Evolutionary conservation across 2,329 filamentous ascomycete species (phyloP).

Genomic region (Ophiostoma ips): DNA sequence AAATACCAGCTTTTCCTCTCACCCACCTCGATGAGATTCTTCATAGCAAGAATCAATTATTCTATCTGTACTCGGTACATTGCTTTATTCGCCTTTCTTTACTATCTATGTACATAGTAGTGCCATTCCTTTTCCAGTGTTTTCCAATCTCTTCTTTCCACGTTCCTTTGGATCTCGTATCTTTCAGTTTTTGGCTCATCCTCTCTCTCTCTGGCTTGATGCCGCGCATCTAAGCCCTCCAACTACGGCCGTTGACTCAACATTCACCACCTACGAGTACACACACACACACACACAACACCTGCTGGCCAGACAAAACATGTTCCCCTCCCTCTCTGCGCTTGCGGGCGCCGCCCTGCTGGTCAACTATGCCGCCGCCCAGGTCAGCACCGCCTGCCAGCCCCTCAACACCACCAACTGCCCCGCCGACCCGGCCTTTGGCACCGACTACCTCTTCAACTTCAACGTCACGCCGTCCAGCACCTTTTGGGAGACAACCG

Average conservation of each 20-base stretch:
- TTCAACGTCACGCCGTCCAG: slow-evolving; percentile 45
- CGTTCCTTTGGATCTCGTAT: too few relatives aligned
- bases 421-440: slow-evolving; percentile 56
- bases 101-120: too few relatives aligned
- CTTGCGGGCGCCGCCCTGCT: not conserved
- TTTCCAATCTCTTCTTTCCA: too few relatives aligned
- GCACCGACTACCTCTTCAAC: slow-evolving; percentile 45
- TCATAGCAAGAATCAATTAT: too few relatives aligned
- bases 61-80: too few relatives aligned
- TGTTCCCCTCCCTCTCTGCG: not conserved
- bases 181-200: too few relatives aligned
- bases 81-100: too few relatives aligned
- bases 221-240: not conserved
- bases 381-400: slow-evolving; percentile 67
- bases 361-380: slow-evolving; percentile 33
- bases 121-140: too few relatives aligned
- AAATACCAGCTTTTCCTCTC: too few relatives aligned
- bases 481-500: slow-evolving; percentile 55
- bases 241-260: not conserved
- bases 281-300: not conserved
- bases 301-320: not conserved
- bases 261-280: not conserved
- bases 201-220: not conserved
- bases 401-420: slow-evolving; percentile 56
- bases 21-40: too few relatives aligned